phyloP scores from a whole-genome alignment of 2,329 filamentous ascomycete species.

The Fusarium tjaetaba region DNA sequence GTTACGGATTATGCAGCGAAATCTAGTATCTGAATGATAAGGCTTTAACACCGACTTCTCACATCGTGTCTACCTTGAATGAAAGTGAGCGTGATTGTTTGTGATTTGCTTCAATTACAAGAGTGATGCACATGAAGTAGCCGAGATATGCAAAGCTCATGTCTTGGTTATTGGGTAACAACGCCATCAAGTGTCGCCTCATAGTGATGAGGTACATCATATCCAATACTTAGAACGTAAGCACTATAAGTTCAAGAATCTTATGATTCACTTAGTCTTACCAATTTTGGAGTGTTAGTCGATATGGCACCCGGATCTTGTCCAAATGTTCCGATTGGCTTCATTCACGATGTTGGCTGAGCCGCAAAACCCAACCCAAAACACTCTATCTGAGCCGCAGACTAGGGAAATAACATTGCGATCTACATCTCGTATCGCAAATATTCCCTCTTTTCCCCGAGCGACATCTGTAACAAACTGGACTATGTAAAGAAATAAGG shows the following conservation, averaged over 20 bases:
- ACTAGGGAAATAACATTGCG: background rate
- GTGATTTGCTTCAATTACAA: fast-evolving
- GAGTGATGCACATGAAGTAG: fast-evolving
- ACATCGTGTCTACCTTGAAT: fast-evolving
- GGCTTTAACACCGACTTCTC: background rate
- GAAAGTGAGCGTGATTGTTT: fast-evolving
- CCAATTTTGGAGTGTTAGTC: background rate
- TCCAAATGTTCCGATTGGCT: background rate
- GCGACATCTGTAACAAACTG: background rate
- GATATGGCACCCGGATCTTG: background rate
- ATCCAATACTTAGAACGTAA: fast-evolving
- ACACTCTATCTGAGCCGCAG: background rate
- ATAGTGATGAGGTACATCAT: background rate
- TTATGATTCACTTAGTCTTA: no score
- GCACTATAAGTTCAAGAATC: background rate
- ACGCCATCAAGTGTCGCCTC: background rate
- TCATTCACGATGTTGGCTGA: background rate
- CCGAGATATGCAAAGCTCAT: fast-evolving
- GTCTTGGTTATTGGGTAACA: background rate
- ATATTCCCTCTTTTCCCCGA: background rate
- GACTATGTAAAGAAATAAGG: background rate
- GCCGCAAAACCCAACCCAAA: background rate
- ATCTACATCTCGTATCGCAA: background rate
- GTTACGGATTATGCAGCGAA: background rate
- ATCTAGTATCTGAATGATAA: background rate